Percentiles rank a stretch among this genome's conserved stretches.
phyloP scores from a whole-genome alignment of 108 stramenopile species.

The Skeletonema tropicum region DNA sequence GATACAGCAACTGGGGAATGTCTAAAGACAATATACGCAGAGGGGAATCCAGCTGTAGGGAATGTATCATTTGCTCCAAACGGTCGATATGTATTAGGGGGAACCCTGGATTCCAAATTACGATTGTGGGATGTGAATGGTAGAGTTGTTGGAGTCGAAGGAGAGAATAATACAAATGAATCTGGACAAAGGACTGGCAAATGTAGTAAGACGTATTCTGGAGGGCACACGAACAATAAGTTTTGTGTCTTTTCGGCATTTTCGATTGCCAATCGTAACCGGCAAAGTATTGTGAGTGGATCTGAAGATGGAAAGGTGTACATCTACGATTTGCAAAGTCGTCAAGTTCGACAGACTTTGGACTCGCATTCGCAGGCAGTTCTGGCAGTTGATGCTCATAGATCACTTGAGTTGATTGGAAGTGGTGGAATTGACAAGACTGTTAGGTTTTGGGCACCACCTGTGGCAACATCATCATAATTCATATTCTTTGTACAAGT shows the following conservation, averaged over 20 bases:
- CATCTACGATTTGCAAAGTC: slow-evolving; percentile 88
- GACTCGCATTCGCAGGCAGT: slow-evolving; percentile 81
- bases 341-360: slow-evolving; percentile 72
- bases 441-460: slow-evolving; percentile 82
- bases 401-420: slow-evolving; percentile 71
- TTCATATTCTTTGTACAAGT: background rate
- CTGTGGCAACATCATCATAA: background rate
- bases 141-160: slow-evolving; percentile 37
- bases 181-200: slow-evolving; percentile 31
- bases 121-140: slow-evolving; percentile 80
- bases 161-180: slow-evolving; percentile 41
- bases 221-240: slow-evolving; percentile 58
- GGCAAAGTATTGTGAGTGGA: slow-evolving; percentile 82
- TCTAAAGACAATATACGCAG: slow-evolving; percentile 93
- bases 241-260: slow-evolving; percentile 84
- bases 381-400: slow-evolving; percentile 81
- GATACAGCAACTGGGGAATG: slow-evolving; percentile 95
- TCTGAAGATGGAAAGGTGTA: slow-evolving; percentile 89
- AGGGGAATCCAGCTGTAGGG: slow-evolving; percentile 87
- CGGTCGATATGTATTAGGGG: slow-evolving; percentile 85
- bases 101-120: slow-evolving; percentile 80
- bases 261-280: slow-evolving; percentile 59
- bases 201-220: slow-evolving; percentile 56
- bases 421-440: slow-evolving; percentile 86
- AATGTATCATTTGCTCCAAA: slow-evolving; percentile 90